Conservation (phyloP, 208 protist genomes). For the Plasmodiophora brassicae region DNA sequence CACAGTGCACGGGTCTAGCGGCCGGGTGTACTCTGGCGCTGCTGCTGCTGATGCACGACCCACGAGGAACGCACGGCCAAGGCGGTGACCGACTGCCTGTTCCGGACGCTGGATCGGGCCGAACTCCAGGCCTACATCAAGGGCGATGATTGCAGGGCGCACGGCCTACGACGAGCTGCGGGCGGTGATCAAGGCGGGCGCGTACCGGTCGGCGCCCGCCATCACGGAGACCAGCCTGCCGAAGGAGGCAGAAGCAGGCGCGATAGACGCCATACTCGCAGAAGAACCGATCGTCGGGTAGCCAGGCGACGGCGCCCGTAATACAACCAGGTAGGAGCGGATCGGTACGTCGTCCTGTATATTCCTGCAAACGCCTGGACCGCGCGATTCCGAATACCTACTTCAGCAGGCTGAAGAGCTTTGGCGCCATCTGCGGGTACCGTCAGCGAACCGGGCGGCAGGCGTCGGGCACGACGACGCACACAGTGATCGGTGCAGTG, state of each 20-base stretch:
- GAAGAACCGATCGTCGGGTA: too few relatives aligned
- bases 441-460: neutral
- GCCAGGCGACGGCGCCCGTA: too few relatives aligned
- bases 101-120: neutral
- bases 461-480: neutral
- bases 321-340: too few relatives aligned
- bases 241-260: too few relatives aligned
- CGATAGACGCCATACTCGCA: too few relatives aligned
- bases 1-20: neutral
- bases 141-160: neutral
- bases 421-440: neutral
- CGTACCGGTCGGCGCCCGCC: too few relatives aligned
- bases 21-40: neutral
- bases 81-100: neutral
- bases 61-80: neutral
- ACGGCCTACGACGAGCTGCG: too few relatives aligned
- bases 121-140: neutral
- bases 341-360: too few relatives aligned
- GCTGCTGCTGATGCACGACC: neutral
- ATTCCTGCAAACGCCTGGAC: too few relatives aligned
- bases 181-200: too few relatives aligned
- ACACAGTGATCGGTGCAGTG: conserved; percentile 26
- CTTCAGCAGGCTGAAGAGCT: neutral
- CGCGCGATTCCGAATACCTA: neutral
- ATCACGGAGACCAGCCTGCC: too few relatives aligned